Evolutionary conservation across 306 rosid species (phyloP).

Genomic region (Quercus berberidifolia): DNA sequence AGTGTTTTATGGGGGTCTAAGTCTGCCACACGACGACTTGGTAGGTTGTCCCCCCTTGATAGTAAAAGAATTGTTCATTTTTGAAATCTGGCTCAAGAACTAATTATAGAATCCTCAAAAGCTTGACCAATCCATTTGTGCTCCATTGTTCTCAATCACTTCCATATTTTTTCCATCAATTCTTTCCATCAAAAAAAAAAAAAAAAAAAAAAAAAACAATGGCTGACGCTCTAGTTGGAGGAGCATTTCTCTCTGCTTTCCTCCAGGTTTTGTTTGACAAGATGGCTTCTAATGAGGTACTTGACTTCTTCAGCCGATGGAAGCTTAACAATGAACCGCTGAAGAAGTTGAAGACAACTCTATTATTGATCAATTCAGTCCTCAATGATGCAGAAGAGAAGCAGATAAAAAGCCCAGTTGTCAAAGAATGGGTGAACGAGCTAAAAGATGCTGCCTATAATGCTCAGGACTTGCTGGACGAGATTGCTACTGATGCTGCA

Average conservation of each 20-base stretch:
- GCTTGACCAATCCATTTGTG: too few species aligned
- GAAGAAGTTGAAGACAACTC: background rate
- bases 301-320: background rate
- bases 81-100: too few species aligned
- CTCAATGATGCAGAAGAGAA: constrained; percentile 37
- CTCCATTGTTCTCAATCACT: too few species aligned
- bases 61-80: too few species aligned
- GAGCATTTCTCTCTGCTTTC: constrained; percentile 22
- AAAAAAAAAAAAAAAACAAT: background rate
- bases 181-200: too few species aligned
- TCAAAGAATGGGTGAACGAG: constrained; percentile 27
- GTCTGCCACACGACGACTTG: too few species aligned
- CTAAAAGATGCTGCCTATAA: constrained; percentile 14
- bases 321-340: background rate
- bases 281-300: constrained; percentile 18
- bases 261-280: constrained; percentile 14
- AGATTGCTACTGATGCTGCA: constrained; percentile 17
- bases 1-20: too few species aligned
- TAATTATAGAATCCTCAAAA: too few species aligned
- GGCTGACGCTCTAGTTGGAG: constrained; percentile 14
- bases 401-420: constrained; percentile 6
- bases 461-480: constrained; percentile 33
- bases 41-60: too few species aligned
- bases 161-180: too few species aligned
- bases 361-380: constrained; percentile 8